These are phyloP conservation scores for Naganishia albida DNA, from an alignment of 1,284 basidiomycete species.

Conservation along the genomic window DNA sequence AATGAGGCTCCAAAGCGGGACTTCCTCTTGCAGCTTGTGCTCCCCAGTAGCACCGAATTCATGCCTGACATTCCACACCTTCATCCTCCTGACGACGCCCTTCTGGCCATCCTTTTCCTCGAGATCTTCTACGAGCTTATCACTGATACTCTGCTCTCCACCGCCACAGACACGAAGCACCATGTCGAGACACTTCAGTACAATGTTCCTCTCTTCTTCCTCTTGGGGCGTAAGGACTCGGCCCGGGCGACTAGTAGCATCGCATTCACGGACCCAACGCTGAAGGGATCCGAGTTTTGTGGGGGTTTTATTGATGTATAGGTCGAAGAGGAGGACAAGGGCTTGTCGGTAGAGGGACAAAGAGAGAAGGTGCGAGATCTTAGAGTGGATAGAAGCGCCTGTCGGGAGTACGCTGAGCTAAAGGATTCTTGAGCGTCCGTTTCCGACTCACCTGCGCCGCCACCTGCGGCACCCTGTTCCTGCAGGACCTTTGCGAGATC, in stretches of 20 bases:
- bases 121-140: constrained; percentile 25
- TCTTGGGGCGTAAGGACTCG: constrained; percentile 45
- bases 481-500: constrained; percentile 48
- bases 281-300: constrained; percentile 63
- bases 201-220: constrained; percentile 48
- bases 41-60: constrained; percentile 30
- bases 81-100: constrained; percentile 36
- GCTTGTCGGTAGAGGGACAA: constrained; percentile 53
- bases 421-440: no score
- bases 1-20: constrained; percentile 48
- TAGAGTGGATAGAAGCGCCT: constrained; percentile 33
- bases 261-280: constrained; percentile 63
- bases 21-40: constrained; percentile 36
- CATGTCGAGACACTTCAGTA: constrained; percentile 58
- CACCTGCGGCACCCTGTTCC: constrained; percentile 41
- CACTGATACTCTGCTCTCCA: constrained; percentile 28
- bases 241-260: constrained; percentile 52
- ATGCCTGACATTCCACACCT: constrained; percentile 46
- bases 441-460: constrained; percentile 40
- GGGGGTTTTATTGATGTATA: constrained; percentile 57
- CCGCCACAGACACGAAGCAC: constrained; percentile 57
- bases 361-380: constrained; percentile 34
- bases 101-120: constrained; percentile 34
- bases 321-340: constrained; percentile 60
- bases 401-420: constrained; percentile 56